phyloP scores from a whole-genome alignment of 1,284 basidiomycete genomes.

The Coniophora puteana region DNA sequence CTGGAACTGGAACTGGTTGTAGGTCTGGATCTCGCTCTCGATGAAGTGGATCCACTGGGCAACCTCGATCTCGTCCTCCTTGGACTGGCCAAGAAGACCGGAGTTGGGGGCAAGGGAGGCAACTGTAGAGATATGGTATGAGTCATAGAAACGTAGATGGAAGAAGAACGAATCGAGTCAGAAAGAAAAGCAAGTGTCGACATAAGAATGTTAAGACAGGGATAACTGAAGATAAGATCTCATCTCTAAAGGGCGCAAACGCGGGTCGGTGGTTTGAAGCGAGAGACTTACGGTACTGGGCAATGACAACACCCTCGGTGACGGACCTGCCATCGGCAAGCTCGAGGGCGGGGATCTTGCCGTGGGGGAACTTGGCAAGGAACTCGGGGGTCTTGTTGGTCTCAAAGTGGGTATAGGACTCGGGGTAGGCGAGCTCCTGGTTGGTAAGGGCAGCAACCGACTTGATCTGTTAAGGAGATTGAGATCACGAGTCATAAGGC shows the following conservation, averaged over 20 bases:
- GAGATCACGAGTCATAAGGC: slow-evolving; percentile 5
- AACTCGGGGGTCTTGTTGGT: slow-evolving; percentile 81
- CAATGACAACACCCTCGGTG: slow-evolving; percentile 79
- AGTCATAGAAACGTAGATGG: slow-evolving; percentile 7
- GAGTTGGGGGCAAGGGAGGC: slow-evolving; percentile 67
- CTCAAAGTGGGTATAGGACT: slow-evolving; percentile 59
- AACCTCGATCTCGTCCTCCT: slow-evolving; percentile 56
- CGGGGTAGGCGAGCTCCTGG: slow-evolving; percentile 59
- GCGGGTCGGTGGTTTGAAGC: slow-evolving; percentile 15
- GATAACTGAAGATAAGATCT: slow-evolving; percentile 43
- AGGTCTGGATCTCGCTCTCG: slow-evolving; percentile 49
- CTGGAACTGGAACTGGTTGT: slow-evolving; percentile 24
- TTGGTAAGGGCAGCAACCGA: slow-evolving; percentile 73
- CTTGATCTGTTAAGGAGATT: slow-evolving; percentile 47
- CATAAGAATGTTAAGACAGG: slow-evolving; percentile 62
- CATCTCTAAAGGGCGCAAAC: slow-evolving; percentile 16
- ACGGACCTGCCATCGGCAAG: slow-evolving; percentile 76
- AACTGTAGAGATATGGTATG: slow-evolving; percentile 48
- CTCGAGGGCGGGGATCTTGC: slow-evolving; percentile 85
- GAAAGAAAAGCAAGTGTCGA: slow-evolving; percentile 41
- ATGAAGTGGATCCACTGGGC: slow-evolving; percentile 68
- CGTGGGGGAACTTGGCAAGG: slow-evolving; percentile 76
- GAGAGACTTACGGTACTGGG: slow-evolving; percentile 80
- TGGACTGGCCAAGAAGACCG: slow-evolving; percentile 54
- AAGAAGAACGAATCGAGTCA: slow-evolving; percentile 22